Base-by-base conservation (phyloP, 2,329 filamentous ascomycete species). In the Pseudogymnoascus sp. region DNA sequence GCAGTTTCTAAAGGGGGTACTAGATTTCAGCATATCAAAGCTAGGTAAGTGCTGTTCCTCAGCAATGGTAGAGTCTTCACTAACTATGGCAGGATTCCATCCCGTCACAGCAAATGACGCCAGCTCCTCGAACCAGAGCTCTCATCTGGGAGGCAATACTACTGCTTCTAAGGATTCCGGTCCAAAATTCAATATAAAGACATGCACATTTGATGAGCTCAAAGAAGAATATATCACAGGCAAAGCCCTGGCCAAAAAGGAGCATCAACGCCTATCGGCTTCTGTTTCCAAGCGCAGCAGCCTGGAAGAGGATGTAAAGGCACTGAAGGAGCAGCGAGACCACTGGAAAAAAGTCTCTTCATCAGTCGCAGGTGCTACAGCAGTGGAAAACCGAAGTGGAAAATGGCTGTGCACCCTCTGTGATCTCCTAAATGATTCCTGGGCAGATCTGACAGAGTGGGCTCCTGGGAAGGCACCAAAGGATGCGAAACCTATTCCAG, bases 171-270 rank as follows among this genome's bases (percentile, higher is more conserved):
- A 57, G 10, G n/a, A 28, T 19, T 31, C 51, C 4, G 16, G 6
- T 19, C n/a, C 28, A 19, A 57, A 34, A 36, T 57, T 57, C 51
- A 57, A 57, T 25, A 21, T 36, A n/a, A 36, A 57, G 51, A 34
- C 51, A 14, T 57, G 51, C 51, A 57, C 51, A 19, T 10, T 57
- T 57, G 51, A 57, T 19, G 51, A 57, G 28, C 51, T 57, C n/a
- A 57, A 57, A 6, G 25, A 57, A 7, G 28, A 57, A 21, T 34
- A 57, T 34, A 34, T 6, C 25, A 28, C 48, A 34, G 6, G 1
- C 51, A 57, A 34, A 21, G 10, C 28, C n/a, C 5, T 34, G 10
- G n/a, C 51, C 28, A 57, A 14, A 34, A 57, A 21, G 14, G 51
- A 19, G 5, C 51, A 34, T 10, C 11, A 13, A 34, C 25, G 6